These are phyloP conservation scores for Penicillium brasilianum DNA, from an alignment of 2,329 filamentous ascomycete genomes.

Conservation along the genomic window DNA sequence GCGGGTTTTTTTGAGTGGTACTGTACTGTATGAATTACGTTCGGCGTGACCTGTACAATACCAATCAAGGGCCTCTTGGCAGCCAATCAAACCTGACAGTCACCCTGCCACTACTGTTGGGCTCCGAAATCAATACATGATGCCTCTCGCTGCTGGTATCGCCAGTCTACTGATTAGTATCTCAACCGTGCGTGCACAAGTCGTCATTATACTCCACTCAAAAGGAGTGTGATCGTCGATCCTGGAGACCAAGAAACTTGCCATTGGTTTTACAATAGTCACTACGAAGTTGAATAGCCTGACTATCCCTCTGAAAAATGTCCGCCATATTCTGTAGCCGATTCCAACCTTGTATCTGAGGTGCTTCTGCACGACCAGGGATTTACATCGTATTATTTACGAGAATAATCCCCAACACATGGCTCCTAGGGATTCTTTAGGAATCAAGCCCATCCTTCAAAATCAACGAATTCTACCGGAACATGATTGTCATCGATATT, in stretches of 20 bases:
- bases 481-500: not conserved
- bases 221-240: not conserved
- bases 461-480: not conserved
- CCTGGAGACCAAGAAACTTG: not conserved
- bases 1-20: constrained; percentile 4
- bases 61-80: constrained; percentile 1
- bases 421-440: not conserved
- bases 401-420: not conserved
- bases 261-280: not conserved
- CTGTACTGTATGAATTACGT: constrained; percentile 1
- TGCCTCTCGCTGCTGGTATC: not conserved
- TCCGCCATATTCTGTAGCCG: not conserved
- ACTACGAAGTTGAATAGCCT: not conserved
- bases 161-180: not conserved
- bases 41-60: constrained; percentile 7
- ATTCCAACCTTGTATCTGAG: constrained; percentile 3
- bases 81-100: not conserved
- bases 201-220: not conserved
- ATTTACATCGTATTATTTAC: constrained; percentile 4
- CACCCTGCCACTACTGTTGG: not conserved
- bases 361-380: not conserved
- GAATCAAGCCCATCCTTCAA: constrained; percentile 1
- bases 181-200: not conserved
- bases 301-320: not conserved
- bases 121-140: constrained; percentile 2